Conservation (phyloP, 2,329 filamentous ascomycete genomes). For the Aspergillus sclerotialis region DNA sequence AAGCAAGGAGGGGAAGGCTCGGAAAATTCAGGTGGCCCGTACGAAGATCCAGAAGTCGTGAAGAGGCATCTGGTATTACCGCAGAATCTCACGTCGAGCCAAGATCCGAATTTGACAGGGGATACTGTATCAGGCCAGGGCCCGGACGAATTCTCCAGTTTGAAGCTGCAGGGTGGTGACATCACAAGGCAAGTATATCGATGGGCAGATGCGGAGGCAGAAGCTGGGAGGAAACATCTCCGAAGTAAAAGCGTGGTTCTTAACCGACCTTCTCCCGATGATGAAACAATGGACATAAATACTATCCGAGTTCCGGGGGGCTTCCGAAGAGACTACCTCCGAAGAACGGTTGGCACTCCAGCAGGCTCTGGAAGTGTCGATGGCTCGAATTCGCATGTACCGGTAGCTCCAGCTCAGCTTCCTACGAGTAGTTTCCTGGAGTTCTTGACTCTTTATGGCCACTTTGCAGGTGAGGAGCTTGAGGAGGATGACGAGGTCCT, state of each 20-base stretch:
- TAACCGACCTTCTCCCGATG: constrained; percentile 68
- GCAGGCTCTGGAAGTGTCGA: constrained; percentile 36
- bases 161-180: constrained; percentile 88
- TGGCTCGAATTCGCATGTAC: constrained; percentile 30
- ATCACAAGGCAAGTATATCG: constrained; percentile 92
- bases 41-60: constrained; percentile 87
- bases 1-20: constrained; percentile 47
- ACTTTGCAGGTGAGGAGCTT: constrained; percentile 94
- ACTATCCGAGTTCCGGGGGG: constrained; percentile 90
- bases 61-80: constrained; percentile 80
- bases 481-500: constrained; percentile 93
- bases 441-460: constrained; percentile 89
- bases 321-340: constrained; percentile 83
- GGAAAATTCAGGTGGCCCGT: constrained; percentile 48
- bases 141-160: constrained; percentile 84
- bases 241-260: constrained; percentile 85
- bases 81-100: constrained; percentile 33
- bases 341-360: constrained; percentile 65
- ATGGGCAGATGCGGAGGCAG: constrained; percentile 78
- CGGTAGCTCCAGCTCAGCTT: constrained; percentile 49
- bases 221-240: constrained; percentile 58
- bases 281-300: constrained; percentile 75
- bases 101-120: constrained; percentile 22
- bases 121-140: constrained; percentile 35
- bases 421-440: constrained; percentile 93